These are phyloP conservation scores for Tubosaeta sp. DNA, from an alignment of 768 basidiomycete genomes.

Conservation along the genomic window DNA sequence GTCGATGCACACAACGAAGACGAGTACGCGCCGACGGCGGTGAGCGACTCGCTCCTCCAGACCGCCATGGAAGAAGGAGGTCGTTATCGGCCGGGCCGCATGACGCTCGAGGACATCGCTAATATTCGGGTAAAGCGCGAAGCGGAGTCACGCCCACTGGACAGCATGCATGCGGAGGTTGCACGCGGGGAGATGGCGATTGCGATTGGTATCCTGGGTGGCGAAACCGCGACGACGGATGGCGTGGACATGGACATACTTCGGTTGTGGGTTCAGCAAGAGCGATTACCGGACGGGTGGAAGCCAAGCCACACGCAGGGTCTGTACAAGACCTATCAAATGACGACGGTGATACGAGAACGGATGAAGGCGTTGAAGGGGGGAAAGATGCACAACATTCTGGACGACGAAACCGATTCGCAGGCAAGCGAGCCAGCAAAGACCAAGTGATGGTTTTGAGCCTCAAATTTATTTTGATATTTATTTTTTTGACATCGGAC, in stretches of 20 bases:
- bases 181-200: conserved; percentile 66
- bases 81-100: conserved; percentile 23
- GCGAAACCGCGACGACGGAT: conserved; percentile 31
- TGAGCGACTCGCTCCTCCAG: conserved; percentile 38
- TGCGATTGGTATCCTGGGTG: conserved; percentile 47
- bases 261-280: conserved; percentile 47
- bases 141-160: conserved; percentile 33
- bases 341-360: conserved; percentile 27
- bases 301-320: conserved; percentile 31
- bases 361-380: conserved; percentile 23
- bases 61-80: conserved; percentile 34
- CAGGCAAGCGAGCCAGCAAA: conserved; percentile 4
- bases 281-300: conserved; percentile 46
- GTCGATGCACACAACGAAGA: conserved; percentile 37
- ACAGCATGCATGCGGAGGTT: conserved; percentile 48
- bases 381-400: conserved; percentile 13
- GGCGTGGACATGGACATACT: conserved; percentile 48
- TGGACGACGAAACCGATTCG: conserved; percentile 13
- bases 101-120: conserved; percentile 37
- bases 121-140: conserved; percentile 51
- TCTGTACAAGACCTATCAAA: conserved; percentile 21
- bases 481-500: neutral
- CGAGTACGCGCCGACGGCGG: conserved; percentile 43
- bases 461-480: neutral
- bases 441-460: conserved; percentile 10